These are phyloP conservation scores for Cinnamomum micranthum DNA, from an alignment of 164 flowering plant genomes.

Conservation along the genomic window DNA sequence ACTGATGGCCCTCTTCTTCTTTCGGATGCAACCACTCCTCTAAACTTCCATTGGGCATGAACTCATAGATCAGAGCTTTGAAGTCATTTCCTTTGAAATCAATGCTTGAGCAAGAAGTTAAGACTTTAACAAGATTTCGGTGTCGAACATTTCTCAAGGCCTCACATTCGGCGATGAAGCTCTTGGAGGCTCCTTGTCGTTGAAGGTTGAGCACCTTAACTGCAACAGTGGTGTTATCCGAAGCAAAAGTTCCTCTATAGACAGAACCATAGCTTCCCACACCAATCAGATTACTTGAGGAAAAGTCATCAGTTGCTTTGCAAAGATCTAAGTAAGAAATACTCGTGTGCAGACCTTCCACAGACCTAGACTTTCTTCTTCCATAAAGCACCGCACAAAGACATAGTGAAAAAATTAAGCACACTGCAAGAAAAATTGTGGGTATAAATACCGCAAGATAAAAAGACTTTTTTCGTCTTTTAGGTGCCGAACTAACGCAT, in stretches of 20 bases:
- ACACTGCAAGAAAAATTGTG: neutral
- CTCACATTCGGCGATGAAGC: constrained; percentile 5
- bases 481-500: neutral
- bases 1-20: neutral
- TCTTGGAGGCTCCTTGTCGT: constrained; percentile 3
- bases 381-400: neutral
- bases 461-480: neutral
- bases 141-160: constrained; percentile 1
- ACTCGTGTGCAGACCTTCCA: neutral
- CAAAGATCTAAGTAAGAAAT: constrained; percentile 16
- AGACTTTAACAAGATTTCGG: constrained; percentile 7
- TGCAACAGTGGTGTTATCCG: neutral
- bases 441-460: neutral
- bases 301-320: constrained; percentile 14
- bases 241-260: constrained; percentile 8
- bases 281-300: constrained; percentile 12
- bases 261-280: constrained; percentile 16
- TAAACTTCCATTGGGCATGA: constrained; percentile 5
- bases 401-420: neutral
- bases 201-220: constrained; percentile 14
- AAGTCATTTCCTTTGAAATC: constrained; percentile 1
- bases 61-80: constrained; percentile 8
- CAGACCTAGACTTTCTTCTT: neutral
- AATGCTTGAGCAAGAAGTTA: neutral
- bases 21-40: neutral